Conservation (phyloP, 2,329 filamentous ascomycete genomes). For the Mariannaea sp. region DNA sequence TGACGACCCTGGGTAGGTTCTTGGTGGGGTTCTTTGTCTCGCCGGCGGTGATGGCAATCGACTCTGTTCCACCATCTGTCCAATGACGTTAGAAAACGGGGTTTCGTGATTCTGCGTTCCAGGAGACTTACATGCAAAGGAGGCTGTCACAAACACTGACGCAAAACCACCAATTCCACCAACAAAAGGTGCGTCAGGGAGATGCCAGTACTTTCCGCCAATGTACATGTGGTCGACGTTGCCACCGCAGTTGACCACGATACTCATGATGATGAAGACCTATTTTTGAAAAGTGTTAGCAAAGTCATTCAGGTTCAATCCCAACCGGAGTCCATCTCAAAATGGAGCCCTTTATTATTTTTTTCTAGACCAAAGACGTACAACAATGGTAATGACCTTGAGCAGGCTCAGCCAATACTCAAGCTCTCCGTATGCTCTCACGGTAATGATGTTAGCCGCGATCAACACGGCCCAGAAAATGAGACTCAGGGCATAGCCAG, state of each 20-base stretch:
- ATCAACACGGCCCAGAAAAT: conserved; percentile 65
- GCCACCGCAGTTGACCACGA: conserved; percentile 57
- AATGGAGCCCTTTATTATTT: neutral
- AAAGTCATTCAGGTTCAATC: no score
- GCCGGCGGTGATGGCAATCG: conserved; percentile 68
- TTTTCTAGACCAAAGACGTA: conserved; percentile 19
- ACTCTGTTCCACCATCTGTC: conserved; percentile 60
- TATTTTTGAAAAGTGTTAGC: conserved; percentile 5
- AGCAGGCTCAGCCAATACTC: conserved; percentile 62
- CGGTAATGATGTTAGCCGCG: conserved; percentile 43
- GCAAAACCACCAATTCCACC: conserved; percentile 68
- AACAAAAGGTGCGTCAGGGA: conserved; percentile 66
- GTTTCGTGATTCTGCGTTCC: no score
- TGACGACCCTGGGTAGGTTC: conserved; percentile 65
- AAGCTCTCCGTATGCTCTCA: conserved; percentile 47
- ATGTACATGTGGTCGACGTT: conserved; percentile 60
- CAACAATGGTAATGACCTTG: conserved; percentile 58
- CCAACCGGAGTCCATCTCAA: no score
- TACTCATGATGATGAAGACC: conserved; percentile 66
- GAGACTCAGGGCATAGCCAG: conserved; percentile 65
- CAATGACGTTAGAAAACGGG: no score
- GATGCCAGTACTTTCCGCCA: conserved; percentile 61
- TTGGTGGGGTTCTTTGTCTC: conserved; percentile 67
- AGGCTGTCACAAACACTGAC: conserved; percentile 58
- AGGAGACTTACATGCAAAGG: conserved; percentile 62